Conservation (phyloP, 176 grass and related monocot genomes). For the Ananas comosus region DNA sequence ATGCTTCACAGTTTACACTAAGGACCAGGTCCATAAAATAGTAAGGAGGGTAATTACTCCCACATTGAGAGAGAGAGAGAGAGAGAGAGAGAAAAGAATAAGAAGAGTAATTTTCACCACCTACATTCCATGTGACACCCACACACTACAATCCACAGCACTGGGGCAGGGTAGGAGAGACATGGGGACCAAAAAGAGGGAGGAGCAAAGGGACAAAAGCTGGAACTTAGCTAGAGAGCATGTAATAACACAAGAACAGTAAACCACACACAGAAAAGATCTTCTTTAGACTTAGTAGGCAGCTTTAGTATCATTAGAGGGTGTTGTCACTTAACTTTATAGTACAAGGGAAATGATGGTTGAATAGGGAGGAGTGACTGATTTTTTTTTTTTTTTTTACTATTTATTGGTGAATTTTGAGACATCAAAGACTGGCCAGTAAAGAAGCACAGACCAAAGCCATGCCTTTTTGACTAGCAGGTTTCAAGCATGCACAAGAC, state of each 20-base stretch:
- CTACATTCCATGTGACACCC: conserved; percentile 36
- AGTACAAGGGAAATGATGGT: conserved; percentile 57
- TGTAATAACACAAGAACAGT: conserved; percentile 39
- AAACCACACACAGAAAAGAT: conserved; percentile 49
- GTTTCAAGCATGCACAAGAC: conserved; percentile 34
- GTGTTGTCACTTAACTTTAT: conserved; percentile 67
- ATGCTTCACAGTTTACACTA: no score
- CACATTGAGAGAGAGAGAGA: no score
- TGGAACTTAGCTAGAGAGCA: conserved; percentile 28
- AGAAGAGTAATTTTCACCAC: conserved; percentile 6
- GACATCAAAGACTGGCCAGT: conserved; percentile 7
- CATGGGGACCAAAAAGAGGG: conserved; percentile 23
- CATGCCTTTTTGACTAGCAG: conserved; percentile 36
- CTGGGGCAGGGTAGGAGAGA: conserved; percentile 14
- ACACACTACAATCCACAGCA: conserved; percentile 18
- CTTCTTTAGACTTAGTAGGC: conserved; percentile 40
- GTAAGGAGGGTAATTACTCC: no score
- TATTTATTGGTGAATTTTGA: conserved; percentile 3
- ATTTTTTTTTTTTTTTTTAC: background rate
- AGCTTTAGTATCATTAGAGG: conserved; percentile 37
- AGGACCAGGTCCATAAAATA: no score
- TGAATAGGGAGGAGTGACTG: background rate
- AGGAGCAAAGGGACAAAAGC: conserved; percentile 40
- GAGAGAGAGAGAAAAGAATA: background rate
- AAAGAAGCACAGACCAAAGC: background rate